These are phyloP conservation scores for Tinospora cordifolia DNA, from an alignment of 164 flowering plant species.

Conservation along the genomic window DNA sequence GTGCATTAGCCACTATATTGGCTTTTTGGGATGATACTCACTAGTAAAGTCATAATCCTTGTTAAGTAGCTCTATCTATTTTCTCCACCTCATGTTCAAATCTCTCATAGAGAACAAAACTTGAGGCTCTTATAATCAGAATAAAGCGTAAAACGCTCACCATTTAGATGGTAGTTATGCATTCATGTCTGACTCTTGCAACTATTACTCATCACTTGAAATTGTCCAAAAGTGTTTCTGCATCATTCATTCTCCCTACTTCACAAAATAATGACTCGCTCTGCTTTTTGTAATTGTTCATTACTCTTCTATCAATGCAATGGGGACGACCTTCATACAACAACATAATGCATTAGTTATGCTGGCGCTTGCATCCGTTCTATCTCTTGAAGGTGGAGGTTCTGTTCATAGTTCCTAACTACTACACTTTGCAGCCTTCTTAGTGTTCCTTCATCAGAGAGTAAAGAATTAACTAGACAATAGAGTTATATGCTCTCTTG, in stretches of 20 bases:
- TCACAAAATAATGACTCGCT: conserved; percentile 64
- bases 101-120: no score
- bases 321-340: conserved; percentile 34
- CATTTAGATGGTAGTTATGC: conserved; percentile 50
- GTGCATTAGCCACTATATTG: no score
- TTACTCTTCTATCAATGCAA: conserved; percentile 57
- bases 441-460: conserved; percentile 30
- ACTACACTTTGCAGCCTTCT: conserved; percentile 63
- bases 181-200: conserved; percentile 71
- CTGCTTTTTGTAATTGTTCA: conserved; percentile 67
- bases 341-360: conserved; percentile 71
- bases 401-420: conserved; percentile 44
- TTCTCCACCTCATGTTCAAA: no score
- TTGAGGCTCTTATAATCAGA: no score
- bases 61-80: no score
- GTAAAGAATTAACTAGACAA: conserved; percentile 23
- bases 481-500: conserved; percentile 44
- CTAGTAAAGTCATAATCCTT: no score
- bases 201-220: conserved; percentile 70
- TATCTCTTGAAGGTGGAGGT: conserved; percentile 64
- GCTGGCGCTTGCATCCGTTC: conserved; percentile 84
- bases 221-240: conserved; percentile 63
- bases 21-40: no score
- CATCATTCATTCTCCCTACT: conserved; percentile 66
- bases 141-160: no score